phyloP scores from a whole-genome alignment of 129 eudicot species.

The Gnaphalium uliginosum region DNA sequence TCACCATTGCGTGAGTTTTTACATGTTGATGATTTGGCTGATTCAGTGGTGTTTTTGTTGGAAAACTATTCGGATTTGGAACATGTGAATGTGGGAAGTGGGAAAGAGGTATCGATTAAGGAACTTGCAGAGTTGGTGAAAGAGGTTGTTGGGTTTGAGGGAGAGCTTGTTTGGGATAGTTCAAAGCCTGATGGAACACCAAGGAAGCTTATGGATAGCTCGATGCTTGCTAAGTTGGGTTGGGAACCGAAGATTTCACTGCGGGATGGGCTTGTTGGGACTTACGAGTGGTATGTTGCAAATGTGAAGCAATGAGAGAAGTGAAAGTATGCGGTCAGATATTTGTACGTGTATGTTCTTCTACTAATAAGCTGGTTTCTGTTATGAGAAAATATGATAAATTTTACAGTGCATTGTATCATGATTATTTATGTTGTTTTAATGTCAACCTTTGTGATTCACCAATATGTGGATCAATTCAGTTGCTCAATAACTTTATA shows the following conservation, averaged over 20 bases:
- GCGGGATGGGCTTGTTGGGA: slow-evolving; percentile 80
- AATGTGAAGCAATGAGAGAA: slow-evolving; percentile 47
- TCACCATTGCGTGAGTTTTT: slow-evolving; percentile 82
- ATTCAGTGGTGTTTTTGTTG: slow-evolving; percentile 71
- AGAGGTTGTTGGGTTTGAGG: slow-evolving; percentile 86
- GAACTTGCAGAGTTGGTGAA: slow-evolving; percentile 93
- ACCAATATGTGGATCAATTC: background rate
- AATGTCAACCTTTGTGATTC: background rate
- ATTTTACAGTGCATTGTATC: background rate
- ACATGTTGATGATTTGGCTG: slow-evolving; percentile 97
- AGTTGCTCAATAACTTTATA: background rate
- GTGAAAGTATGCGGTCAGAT: background rate
- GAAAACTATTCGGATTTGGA: slow-evolving; percentile 82
- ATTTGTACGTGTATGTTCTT: background rate
- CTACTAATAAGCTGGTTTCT: background rate
- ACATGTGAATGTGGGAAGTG: slow-evolving; percentile 97
- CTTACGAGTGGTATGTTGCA: slow-evolving; percentile 86
- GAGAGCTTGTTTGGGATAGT: slow-evolving; percentile 84
- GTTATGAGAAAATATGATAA: background rate
- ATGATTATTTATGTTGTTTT: background rate
- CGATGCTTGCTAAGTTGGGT: slow-evolving; percentile 64
- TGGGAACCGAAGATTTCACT: slow-evolving; percentile 85
- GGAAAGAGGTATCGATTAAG: slow-evolving; percentile 87
- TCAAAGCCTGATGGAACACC: slow-evolving; percentile 97
- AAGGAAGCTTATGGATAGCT: slow-evolving; percentile 97